Evolutionary conservation across 176 grass and related monocot species (phyloP), one percentile per base, ranked within the genome.

Genomic region (Echinochloa phyllopogon): DNA sequence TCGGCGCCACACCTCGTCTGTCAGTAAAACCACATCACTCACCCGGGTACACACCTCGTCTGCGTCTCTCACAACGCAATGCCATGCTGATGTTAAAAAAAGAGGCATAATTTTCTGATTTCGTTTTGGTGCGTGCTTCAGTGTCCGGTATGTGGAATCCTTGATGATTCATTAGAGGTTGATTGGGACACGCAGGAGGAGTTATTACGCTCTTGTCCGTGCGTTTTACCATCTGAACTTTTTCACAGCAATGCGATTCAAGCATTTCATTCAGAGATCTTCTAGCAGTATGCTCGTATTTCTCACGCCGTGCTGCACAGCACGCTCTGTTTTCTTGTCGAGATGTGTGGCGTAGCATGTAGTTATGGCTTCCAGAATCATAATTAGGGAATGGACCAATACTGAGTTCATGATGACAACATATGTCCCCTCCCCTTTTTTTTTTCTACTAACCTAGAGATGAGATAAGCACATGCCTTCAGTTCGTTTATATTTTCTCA

Each of bases 401-500:
- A 8, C 59, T 65, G n/a, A 38, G 71, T 81, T 20, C 69, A 75
- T 75, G 60, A 48, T 67, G 59, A 14, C 18, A 56, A 38, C 69
- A 57, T 49, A 24, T 69, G 42, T 68, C 8, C 41, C 47, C 23
- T 2, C 21, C 44, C 53, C 20, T 24, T 36, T 29, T 24, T 36
- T 74, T 8, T 3, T 6, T 0, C 49, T 20, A 27, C 47, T 78
- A 56, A n/a, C 10, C 37, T 72, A 65, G 56, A 72, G 42, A 58
- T 39, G 42, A 25, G 71, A 53, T 68, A 71, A 33, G 9, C 43
- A 17, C 47, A 73, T 67, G 53, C 43, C 58, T 72, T 59, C 8
- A 20, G 77, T 50, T 84, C 74, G 48, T 79, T 80, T 65, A 67
- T 73, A 38, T 29, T 84, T 78, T 12, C 36, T 56, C 25, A 45